Evolutionary conservation across 192 early-diverging fungal species (phyloP).

Genomic region (Coemansia sp.): DNA sequence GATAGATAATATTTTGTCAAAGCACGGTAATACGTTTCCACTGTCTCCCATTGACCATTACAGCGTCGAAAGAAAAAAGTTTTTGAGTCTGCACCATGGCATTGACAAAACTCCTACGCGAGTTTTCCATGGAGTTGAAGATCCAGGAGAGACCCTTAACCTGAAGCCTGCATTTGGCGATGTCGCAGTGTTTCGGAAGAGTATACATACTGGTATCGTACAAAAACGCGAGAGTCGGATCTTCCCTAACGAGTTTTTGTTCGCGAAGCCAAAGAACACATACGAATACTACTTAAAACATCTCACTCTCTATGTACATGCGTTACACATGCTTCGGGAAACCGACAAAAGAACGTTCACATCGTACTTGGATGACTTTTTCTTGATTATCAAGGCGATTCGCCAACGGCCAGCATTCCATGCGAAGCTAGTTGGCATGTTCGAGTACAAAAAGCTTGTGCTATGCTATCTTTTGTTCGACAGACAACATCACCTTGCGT

Average conservation of each 20-base stretch:
- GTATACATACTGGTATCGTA: constrained; percentile 9
- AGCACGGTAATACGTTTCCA: constrained; percentile 15
- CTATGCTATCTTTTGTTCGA: constrained; percentile 27
- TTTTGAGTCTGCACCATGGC: constrained; percentile 18
- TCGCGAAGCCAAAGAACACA: constrained; percentile 8
- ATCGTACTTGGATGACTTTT: constrained; percentile 41
- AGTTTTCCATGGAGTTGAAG: neutral
- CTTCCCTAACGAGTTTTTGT: constrained; percentile 33
- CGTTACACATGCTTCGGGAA: constrained; percentile 13
- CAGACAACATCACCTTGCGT: constrained; percentile 22
- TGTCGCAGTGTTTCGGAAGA: neutral
- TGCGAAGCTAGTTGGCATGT: neutral
- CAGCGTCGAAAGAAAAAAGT: constrained; percentile 3
- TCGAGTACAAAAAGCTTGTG: constrained; percentile 10
- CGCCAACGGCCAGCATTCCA: constrained; percentile 30
- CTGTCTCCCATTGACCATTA: constrained; percentile 22
- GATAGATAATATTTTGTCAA: constrained; percentile 1
- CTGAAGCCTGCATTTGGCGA: constrained; percentile 10
- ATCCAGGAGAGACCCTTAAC: constrained; percentile 4
- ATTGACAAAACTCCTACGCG: constrained; percentile 35
- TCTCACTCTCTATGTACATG: constrained; percentile 23
- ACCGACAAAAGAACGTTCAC: neutral
- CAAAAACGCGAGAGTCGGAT: neutral
- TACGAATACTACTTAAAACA: constrained; percentile 15
- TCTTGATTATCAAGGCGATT: constrained; percentile 45